Evolutionary conservation across 345 rosid species (phyloP), one percentile per base, ranked within the genome.

Genomic region (Cardamine occulta): DNA sequence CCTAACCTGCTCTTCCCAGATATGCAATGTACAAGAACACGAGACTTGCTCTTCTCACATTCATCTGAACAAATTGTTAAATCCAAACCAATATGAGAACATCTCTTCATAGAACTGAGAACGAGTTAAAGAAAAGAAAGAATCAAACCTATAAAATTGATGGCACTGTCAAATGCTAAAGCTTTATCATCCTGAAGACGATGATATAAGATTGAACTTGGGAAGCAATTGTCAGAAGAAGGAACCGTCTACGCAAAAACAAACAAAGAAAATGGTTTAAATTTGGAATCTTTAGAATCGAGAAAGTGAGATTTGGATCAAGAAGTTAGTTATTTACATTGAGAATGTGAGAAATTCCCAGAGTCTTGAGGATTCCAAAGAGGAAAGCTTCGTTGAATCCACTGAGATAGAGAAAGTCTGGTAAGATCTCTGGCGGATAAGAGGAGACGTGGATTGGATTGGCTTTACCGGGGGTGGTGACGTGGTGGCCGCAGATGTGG

Each of bases 1-100:
- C 37, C 10, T 37, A 7, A 68, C 61, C 51, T 68, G 63, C 32
- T 55, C 42, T 26, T 68, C 2, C 73, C 73, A 26, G 73, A 26
- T 18, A 68, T 55, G 29, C 73, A 68, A 34, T 68, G 29, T 51
- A 68, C 63, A 55, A 68, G 73, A 40, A 68, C 72, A 37, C 72
- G 42, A 24, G 53, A 40, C 56, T 52, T 52, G 24, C 18, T 28
- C 29, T 37, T 68, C 37, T 68, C 62, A 68, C 72, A 68, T 3
- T 9, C 23, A 2, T 68, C 62, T 68, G 51, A 52, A 21, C 3
- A 21, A 51, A 49, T 19, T 9, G 55, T 19, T 52, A 28, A 49
- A 19, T 12, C 35, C 26, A 54, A 54, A 26, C 34, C 3, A 52
- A 19, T 52, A 52, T 21, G 29, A 52, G 29, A 52, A 15, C 18